These are phyloP conservation scores for Magnaporthiopsis poae DNA, from an alignment of 2,329 filamentous ascomycete species.

Conservation along the genomic window DNA sequence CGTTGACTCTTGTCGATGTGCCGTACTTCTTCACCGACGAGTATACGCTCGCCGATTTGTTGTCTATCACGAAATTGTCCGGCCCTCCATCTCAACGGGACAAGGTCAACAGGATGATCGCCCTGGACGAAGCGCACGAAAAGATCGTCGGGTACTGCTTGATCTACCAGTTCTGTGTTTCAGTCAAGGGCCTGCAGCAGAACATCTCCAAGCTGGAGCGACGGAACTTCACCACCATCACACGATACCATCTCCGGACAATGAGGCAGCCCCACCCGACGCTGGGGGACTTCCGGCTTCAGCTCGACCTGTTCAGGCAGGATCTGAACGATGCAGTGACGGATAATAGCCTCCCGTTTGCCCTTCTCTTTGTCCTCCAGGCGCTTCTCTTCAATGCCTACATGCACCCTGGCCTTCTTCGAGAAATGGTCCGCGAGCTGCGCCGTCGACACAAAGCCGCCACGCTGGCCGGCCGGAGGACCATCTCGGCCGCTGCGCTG, in stretches of 20 bases:
- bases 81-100: not conserved
- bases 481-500: slow-evolving; percentile 44
- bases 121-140: slow-evolving; percentile 22
- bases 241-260: slow-evolving; percentile 14
- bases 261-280: not conserved
- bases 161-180: slow-evolving; percentile 31
- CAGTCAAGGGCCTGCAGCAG: slow-evolving; percentile 18
- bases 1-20: slow-evolving; percentile 37
- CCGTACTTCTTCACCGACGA: slow-evolving; percentile 32
- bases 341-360: slow-evolving; percentile 35
- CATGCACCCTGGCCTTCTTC: slow-evolving; percentile 45
- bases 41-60: not conserved
- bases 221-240: slow-evolving; percentile 19
- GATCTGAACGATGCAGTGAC: slow-evolving; percentile 19
- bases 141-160: slow-evolving; percentile 31
- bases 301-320: slow-evolving; percentile 20
- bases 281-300: slow-evolving; percentile 3
- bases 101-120: slow-evolving; percentile 21
- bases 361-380: slow-evolving; percentile 52
- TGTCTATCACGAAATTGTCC: not conserved
- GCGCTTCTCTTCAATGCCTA: slow-evolving; percentile 54
- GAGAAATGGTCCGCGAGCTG: slow-evolving; percentile 35
- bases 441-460: slow-evolving; percentile 29
- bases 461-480: slow-evolving; percentile 20
- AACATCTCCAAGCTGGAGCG: slow-evolving; percentile 20